These are phyloP conservation scores for Blastosporella zonata DNA, from an alignment of 1,284 basidiomycete genomes.

Conservation along the genomic window DNA sequence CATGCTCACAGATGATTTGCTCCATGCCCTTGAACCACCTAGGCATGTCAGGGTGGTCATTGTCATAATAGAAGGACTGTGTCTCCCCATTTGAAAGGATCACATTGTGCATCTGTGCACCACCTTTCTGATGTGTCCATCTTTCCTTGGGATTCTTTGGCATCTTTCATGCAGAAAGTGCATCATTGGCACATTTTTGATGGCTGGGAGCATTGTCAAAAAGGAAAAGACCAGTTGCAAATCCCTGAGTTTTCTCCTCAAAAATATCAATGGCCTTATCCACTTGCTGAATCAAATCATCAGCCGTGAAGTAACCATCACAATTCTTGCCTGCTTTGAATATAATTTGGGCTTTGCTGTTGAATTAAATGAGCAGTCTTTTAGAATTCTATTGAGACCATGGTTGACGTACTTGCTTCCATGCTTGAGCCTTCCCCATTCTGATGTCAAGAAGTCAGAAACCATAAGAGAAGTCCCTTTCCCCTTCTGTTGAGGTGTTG, in stretches of 20 bases:
- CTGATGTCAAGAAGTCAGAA: conserved; percentile 32
- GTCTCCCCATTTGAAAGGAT: conserved; percentile 16
- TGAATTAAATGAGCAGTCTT: background rate
- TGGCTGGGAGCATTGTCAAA: conserved; percentile 39
- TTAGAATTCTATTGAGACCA: background rate
- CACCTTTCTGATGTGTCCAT: conserved; percentile 24
- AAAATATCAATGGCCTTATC: conserved; percentile 33
- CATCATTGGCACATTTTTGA: conserved; percentile 30
- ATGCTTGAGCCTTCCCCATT: conserved; percentile 27
- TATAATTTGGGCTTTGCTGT: conserved; percentile 21
- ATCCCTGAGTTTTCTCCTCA: conserved; percentile 25
- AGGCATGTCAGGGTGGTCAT: conserved; percentile 5
- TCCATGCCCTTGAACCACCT: conserved; percentile 13
- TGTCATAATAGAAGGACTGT: conserved; percentile 30
- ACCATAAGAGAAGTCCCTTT: conserved; percentile 35
- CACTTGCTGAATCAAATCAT: conserved; percentile 28
- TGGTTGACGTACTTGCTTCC: conserved; percentile 26
- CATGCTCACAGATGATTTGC: conserved; percentile 1
- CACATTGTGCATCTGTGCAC: conserved; percentile 24
- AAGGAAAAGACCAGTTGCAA: conserved; percentile 28
- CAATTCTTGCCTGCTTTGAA: conserved; percentile 33
- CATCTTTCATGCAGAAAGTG: conserved; percentile 33
- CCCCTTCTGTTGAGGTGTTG: conserved; percentile 30
- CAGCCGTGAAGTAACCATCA: conserved; percentile 31
- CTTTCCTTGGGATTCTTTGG: conserved; percentile 22